Base-by-base conservation (phyloP, 495 filamentous ascomycete species). In the Extremus antarcticus region DNA sequence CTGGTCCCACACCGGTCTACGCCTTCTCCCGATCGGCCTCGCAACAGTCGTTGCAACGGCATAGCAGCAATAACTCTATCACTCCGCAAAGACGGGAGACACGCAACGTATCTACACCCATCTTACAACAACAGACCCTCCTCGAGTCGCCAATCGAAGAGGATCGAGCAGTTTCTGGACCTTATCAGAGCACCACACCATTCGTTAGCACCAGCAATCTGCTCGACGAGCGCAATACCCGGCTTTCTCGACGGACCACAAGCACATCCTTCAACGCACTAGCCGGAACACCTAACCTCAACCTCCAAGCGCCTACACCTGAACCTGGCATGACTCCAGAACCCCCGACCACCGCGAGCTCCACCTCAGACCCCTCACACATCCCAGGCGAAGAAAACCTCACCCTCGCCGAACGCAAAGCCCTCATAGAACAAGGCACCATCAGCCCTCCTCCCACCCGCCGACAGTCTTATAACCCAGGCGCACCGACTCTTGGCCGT, bases 351-450 rank as follows among this genome's bases (percentile, higher is more conserved):
- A n/a, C n/a, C n/a, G n/a, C n/a, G n/a, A n/a, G n/a, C n/a, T 45
- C 22, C 51, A 61, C 19, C 29, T 50, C n/a, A n/a, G 0, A 48
- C 54, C 3, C 54, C 50, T 2, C 19, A 56, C 32, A 43, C 45
- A 58, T 52, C 11, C 51, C 54, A 17, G 76, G 78, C 45, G 72
- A 69, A 40, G 89, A 92, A 51, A 78, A 90, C 64, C 76, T 91
- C 56, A 82, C 87, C 0, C 82, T 94, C 17, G 83, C 84, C 20
- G 78, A 83, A 56, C 85, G 87, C 49, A 80, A 71, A 43, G 64
- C 70, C 24, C 58, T 77, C 53, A 70, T 80, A 3, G 75, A 78
- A 43, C 72, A 45, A 70, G 47, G 63, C 63, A 25, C 62, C 59
- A 29, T 53, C 21, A 19, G 1, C 23, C 22, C 3, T 7, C 56